Percentiles rank a stretch among this genome's conserved stretches.
These are phyloP conservation scores for Lactarius evosmus DNA, from an alignment of 768 basidiomycete species.

Conservation along the genomic window DNA sequence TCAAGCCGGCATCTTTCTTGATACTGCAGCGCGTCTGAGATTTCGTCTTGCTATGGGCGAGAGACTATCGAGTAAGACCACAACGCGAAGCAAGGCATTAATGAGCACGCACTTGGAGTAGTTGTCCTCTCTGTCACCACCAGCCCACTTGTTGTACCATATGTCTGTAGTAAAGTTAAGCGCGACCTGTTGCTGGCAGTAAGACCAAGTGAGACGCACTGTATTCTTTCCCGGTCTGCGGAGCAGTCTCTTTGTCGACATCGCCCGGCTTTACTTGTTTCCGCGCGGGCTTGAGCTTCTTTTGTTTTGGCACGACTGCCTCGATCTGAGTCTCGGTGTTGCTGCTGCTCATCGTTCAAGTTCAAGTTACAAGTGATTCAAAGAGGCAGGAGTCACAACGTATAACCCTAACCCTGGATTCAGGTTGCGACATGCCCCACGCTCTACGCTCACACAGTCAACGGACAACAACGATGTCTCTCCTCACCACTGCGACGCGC, in stretches of 20 bases:
- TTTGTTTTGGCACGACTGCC: constrained; percentile 36
- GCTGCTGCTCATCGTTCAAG: constrained; percentile 17
- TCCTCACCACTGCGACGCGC: constrained; percentile 9
- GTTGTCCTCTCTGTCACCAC: constrained; percentile 94
- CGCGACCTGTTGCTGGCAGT: not conserved
- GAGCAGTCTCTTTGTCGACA: constrained; percentile 82
- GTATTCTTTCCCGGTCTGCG: constrained; percentile 94
- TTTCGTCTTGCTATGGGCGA: constrained; percentile 72
- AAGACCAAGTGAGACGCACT: constrained; percentile 46
- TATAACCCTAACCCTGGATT: constrained; percentile 17
- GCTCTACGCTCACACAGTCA: not conserved
- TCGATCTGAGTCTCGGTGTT: constrained; percentile 22
- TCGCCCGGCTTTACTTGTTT: constrained; percentile 91
- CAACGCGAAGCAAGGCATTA: constrained; percentile 2
- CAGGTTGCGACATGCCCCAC: not conserved
- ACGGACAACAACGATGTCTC: constrained; percentile 8
- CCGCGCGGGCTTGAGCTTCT: constrained; percentile 86
- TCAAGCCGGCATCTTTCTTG: constrained; percentile 85
- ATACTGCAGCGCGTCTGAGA: constrained; percentile 91
- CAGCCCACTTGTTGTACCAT: constrained; percentile 99
- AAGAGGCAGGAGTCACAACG: not conserved
- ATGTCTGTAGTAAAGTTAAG: constrained; percentile 54
- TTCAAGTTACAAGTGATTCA: not conserved
- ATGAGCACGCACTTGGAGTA: constrained; percentile 77
- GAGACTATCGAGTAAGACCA: constrained; percentile 15